phyloP scores from a whole-genome alignment of 2,329 filamentous ascomycete species.

The Fusarium zealandicum region DNA sequence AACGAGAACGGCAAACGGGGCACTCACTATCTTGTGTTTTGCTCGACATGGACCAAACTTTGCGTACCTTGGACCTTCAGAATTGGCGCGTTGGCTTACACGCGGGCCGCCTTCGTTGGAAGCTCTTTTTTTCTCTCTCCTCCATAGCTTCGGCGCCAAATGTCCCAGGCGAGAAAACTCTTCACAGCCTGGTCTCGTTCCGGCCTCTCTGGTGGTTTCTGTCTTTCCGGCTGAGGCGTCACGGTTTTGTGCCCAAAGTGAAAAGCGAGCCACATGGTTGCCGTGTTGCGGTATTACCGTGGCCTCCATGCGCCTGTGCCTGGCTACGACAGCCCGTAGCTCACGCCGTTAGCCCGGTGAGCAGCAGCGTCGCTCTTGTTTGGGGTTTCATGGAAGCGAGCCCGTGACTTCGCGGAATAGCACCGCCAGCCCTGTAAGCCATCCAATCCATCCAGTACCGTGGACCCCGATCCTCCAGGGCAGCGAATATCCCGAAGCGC shows the following conservation, averaged over 20 bases:
- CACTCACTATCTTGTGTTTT: no score
- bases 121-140: no score
- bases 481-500: conserved; percentile 12
- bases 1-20: no score
- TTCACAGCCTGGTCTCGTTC: not conserved
- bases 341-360: conserved; percentile 6
- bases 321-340: conserved; percentile 4
- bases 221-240: conserved; percentile 27
- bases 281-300: conserved; percentile 2
- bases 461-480: no score
- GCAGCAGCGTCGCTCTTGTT: conserved; percentile 5
- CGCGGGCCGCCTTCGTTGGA: conserved; percentile 20
- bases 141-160: conserved; percentile 12
- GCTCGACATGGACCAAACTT: no score
- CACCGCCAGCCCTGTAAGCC: conserved; percentile 17
- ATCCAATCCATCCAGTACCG: no score
- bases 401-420: conserved; percentile 28
- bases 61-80: no score
- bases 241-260: conserved; percentile 16
- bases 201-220: not conserved
- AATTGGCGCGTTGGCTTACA: conserved; percentile 3
- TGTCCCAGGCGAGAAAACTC: not conserved
- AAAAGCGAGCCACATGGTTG: conserved; percentile 21
- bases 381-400: conserved; percentile 15
- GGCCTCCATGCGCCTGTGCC: conserved; percentile 13